Evolutionary conservation across 306 rosid genomes (phyloP).

Genomic region (Ormosia semicastrata): DNA sequence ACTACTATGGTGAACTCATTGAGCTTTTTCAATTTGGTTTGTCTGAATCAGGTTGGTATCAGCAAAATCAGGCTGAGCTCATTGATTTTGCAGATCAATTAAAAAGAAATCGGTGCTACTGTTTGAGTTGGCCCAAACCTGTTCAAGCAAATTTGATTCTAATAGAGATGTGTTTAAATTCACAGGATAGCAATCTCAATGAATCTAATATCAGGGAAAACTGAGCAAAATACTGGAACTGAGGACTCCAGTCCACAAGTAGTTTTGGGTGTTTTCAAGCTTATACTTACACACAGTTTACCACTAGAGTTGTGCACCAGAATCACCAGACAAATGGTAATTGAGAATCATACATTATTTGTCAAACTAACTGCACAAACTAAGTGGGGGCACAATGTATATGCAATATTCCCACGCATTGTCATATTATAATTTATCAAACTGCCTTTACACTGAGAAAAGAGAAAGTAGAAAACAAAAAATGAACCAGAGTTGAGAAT

Average conservation of each 20-base stretch:
- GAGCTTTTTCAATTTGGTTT: neutral
- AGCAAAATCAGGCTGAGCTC: neutral
- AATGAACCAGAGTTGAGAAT: neutral
- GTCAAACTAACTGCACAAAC: neutral
- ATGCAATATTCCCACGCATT: neutral
- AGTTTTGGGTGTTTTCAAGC: neutral
- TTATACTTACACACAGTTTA: neutral
- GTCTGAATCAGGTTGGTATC: neutral
- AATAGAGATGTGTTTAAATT: neutral
- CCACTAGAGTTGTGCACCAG: neutral
- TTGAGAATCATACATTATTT: constrained; percentile 15
- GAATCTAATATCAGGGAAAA: neutral
- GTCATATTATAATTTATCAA: neutral
- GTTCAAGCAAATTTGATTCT: neutral
- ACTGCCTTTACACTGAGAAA: neutral
- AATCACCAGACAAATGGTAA: constrained; percentile 1
- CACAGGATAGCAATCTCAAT: neutral
- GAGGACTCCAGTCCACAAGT: neutral
- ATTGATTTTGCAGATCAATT: constrained; percentile 18
- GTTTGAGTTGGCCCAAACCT: neutral
- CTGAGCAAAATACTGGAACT: neutral
- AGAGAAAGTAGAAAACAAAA: neutral
- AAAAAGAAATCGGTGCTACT: neutral
- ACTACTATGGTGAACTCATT: neutral
- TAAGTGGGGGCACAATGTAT: constrained; percentile 1